Conservation (phyloP, 2,329 filamentous ascomycete genomes). For the Cadophora luteo-olivacea region DNA sequence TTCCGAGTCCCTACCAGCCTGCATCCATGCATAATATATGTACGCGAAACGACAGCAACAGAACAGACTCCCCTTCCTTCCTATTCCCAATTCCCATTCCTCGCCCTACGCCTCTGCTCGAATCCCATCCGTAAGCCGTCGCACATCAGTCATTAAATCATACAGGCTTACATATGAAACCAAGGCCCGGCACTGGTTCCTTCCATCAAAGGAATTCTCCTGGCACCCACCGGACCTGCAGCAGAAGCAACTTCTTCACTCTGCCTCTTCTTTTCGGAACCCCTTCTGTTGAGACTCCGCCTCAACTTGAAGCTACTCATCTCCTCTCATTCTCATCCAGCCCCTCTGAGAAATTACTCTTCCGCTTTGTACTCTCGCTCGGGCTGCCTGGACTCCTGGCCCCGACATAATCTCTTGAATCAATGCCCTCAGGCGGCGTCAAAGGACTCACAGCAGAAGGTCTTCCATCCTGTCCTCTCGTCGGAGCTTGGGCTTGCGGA, state of each 20-base stretch:
- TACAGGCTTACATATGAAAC: slow-evolving; percentile 10
- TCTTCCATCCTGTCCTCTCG: background rate
- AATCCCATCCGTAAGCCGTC: too few species aligned
- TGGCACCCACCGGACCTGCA: too few species aligned
- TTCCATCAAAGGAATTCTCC: too few species aligned
- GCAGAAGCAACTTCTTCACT: too few species aligned
- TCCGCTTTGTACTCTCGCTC: slow-evolving; percentile 28
- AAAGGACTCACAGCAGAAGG: slow-evolving; percentile 27
- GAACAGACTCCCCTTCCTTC: background rate
- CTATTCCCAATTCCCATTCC: too few species aligned
- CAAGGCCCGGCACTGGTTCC: too few species aligned
- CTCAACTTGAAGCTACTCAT: background rate
- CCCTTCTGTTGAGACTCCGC: too few species aligned
- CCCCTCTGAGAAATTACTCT: slow-evolving; percentile 41
- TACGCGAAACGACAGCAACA: background rate
- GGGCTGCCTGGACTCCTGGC: background rate
- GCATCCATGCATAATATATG: slow-evolving; percentile 4
- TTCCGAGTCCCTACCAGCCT: background rate
- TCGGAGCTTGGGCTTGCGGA: background rate
- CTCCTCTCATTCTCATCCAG: slow-evolving; percentile 33
- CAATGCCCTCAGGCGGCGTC: slow-evolving; percentile 29
- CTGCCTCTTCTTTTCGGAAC: background rate
- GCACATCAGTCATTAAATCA: slow-evolving; percentile 7
- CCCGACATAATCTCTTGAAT: slow-evolving; percentile 33
- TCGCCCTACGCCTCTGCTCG: background rate